A percentile compares a stretch with the other conserved stretches of the same genome.
Conservation (phyloP, 2,329 filamentous ascomycete species). For the Pseudogymnoascus sp. region DNA sequence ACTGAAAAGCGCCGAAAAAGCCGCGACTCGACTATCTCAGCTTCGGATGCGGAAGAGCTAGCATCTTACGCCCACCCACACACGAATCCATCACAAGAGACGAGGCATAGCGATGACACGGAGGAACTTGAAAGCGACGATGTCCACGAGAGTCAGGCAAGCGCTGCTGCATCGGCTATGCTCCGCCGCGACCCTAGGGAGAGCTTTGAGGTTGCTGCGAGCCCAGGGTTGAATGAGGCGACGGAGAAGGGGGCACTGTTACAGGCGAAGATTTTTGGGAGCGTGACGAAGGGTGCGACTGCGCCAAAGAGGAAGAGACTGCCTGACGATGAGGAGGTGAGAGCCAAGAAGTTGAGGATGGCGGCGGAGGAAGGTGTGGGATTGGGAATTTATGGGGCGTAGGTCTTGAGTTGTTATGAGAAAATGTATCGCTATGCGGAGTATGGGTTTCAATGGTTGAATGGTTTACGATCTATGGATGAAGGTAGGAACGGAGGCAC, state of each 20-base stretch:
- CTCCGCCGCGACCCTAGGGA: slow-evolving; percentile 48
- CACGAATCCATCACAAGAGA: not conserved
- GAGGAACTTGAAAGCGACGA: slow-evolving; percentile 54
- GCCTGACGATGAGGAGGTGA: slow-evolving; percentile 15
- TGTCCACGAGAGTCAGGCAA: slow-evolving; percentile 66
- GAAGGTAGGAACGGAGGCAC: not conserved
- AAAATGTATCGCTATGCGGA: slow-evolving; percentile 1
- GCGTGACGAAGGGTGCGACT: slow-evolving; percentile 44
- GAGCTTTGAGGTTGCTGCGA: slow-evolving; percentile 28
- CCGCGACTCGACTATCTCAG: slow-evolving; percentile 79
- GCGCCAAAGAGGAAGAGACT: slow-evolving; percentile 15
- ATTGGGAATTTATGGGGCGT: slow-evolving; percentile 3
- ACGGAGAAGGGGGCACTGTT: slow-evolving; percentile 31
- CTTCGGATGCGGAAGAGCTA: slow-evolving; percentile 35
- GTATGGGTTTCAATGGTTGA: not conserved
- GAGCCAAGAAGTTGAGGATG: slow-evolving; percentile 20
- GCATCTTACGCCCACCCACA: not conserved
- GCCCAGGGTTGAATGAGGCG: slow-evolving; percentile 20
- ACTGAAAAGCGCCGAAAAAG: slow-evolving; percentile 58
- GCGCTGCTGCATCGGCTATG: slow-evolving; percentile 67
- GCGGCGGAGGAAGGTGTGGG: slow-evolving; percentile 18
- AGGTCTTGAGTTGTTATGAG: not conserved
- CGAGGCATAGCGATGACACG: slow-evolving; percentile 34
- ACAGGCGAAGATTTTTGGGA: slow-evolving; percentile 56
- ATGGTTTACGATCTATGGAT: not conserved